phyloP scores from a whole-genome alignment of 768 basidiomycete species.

The Calocybe gangraenosa region DNA sequence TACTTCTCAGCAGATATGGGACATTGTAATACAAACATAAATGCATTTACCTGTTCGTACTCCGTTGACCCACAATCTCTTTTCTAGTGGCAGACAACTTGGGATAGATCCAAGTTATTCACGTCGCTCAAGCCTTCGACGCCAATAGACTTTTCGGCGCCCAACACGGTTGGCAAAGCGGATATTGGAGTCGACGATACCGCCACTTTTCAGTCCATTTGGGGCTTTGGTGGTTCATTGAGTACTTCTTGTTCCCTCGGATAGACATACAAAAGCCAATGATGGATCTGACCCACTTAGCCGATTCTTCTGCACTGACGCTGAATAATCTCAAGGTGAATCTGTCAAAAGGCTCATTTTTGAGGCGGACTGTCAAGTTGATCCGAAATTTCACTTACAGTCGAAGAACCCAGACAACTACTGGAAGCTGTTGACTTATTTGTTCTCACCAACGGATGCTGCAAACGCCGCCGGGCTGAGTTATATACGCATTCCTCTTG shows the following conservation, averaged over 20 bases:
- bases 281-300: constrained; percentile 24
- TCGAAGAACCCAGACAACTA: constrained; percentile 49
- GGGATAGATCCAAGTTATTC: constrained; percentile 46
- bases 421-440: constrained; percentile 49
- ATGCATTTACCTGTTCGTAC: neutral
- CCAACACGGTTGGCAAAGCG: constrained; percentile 49
- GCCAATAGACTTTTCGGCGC: constrained; percentile 51
- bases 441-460: constrained; percentile 59
- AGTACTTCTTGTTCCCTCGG: constrained; percentile 33
- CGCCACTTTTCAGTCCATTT: constrained; percentile 51
- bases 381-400: constrained; percentile 22
- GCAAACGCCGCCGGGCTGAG: constrained; percentile 59
- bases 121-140: constrained; percentile 38
- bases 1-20: constrained; percentile 50
- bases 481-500: constrained; percentile 64
- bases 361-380: neutral
- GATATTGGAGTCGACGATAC: constrained; percentile 58
- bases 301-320: constrained; percentile 62
- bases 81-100: constrained; percentile 51
- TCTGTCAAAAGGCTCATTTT: no score
- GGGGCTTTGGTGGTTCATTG: constrained; percentile 61
- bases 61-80: constrained; percentile 5
- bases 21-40: constrained; percentile 34
- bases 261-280: neutral
- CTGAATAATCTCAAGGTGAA: constrained; percentile 61